phyloP scores from a whole-genome alignment of 495 filamentous ascomycete genomes.

The Polyplosphaeria fusca region DNA sequence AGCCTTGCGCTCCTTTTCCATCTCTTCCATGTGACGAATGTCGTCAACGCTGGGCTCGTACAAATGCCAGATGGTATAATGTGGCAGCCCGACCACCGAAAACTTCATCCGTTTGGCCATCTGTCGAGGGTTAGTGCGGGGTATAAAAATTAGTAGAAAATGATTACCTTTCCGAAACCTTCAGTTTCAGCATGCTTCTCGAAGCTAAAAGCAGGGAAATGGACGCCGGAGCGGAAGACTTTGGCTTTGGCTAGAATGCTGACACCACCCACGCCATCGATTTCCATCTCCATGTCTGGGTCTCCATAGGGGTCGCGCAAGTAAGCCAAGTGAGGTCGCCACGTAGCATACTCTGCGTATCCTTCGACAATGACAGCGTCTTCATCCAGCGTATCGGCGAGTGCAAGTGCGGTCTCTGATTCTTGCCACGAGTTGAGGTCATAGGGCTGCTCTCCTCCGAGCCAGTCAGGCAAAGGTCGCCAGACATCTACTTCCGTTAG shows the following conservation, averaged over 20 bases:
- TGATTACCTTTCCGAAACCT: constrained; percentile 90
- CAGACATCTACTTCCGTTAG: constrained; percentile 73
- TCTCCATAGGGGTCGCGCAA: constrained; percentile 96
- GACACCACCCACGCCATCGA: constrained; percentile 95
- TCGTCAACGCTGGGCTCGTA: constrained; percentile 98
- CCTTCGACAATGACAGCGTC: constrained; percentile 99
- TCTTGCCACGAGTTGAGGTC: constrained; percentile 99
- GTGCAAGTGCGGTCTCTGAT: constrained; percentile 89
- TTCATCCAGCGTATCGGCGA: constrained; percentile 94
- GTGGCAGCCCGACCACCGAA: constrained; percentile 93
- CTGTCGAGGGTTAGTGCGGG: constrained; percentile 45
- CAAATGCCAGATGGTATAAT: constrained; percentile 99
- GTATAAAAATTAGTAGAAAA: background rate
- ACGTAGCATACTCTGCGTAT: constrained; percentile 98
- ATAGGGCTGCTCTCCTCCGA: constrained; percentile 97
- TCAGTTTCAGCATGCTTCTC: constrained; percentile 99
- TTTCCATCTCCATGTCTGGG: constrained; percentile 99
- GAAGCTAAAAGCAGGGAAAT: constrained; percentile 98
- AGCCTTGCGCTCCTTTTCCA: constrained; percentile 76
- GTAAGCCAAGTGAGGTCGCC: constrained; percentile 96
- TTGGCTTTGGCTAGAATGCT: constrained; percentile 95
- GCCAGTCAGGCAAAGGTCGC: constrained; percentile 97
- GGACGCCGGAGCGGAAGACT: constrained; percentile 90
- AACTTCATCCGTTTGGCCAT: constrained; percentile 96
- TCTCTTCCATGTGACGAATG: constrained; percentile 94